Conservation (phyloP, 2,329 filamentous ascomycete genomes). For the Xylariaceae sp. region DNA sequence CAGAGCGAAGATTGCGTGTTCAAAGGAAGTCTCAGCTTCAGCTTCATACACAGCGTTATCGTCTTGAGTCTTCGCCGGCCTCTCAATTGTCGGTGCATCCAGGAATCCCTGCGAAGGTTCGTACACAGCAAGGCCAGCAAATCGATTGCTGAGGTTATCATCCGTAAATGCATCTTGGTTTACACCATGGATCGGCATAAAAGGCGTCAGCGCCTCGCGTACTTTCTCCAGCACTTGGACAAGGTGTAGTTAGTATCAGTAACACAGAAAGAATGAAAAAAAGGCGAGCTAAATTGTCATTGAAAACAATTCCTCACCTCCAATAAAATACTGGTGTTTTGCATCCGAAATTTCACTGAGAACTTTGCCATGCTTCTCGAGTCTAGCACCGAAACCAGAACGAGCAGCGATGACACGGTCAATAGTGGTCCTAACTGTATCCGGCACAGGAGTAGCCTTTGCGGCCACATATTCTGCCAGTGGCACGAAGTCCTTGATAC, state of each 20-base stretch:
- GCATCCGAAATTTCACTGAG: slow-evolving; percentile 34
- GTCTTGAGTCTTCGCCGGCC: slow-evolving; percentile 19
- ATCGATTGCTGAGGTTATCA: slow-evolving; percentile 41
- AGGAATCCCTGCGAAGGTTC: slow-evolving; percentile 49
- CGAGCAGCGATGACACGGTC: slow-evolving; percentile 48
- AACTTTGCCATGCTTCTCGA: slow-evolving; percentile 28
- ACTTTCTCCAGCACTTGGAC: slow-evolving; percentile 44
- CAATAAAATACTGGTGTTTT: slow-evolving; percentile 45
- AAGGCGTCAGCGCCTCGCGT: slow-evolving; percentile 39
- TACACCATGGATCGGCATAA: slow-evolving; percentile 15
- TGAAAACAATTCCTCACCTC: slow-evolving; percentile 9
- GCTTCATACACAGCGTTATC: slow-evolving; percentile 42
- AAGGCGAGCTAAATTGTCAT: too few species aligned
- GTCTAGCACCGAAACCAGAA: slow-evolving; percentile 35
- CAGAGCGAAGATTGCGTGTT: slow-evolving; percentile 41
- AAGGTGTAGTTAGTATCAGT: not conserved
- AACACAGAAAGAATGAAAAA: not conserved
- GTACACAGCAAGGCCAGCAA: slow-evolving; percentile 45
- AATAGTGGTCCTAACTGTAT: slow-evolving; percentile 42
- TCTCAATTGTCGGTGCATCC: slow-evolving; percentile 39
- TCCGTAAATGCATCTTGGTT: not conserved
- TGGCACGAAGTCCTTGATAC: slow-evolving; percentile 47
- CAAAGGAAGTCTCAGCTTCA: slow-evolving; percentile 34
- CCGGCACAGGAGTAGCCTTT: slow-evolving; percentile 40
- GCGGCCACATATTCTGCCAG: slow-evolving; percentile 47